These are phyloP conservation scores for Aspergillus funiculosus DNA, from an alignment of 495 filamentous ascomycete species.

Conservation along the genomic window DNA sequence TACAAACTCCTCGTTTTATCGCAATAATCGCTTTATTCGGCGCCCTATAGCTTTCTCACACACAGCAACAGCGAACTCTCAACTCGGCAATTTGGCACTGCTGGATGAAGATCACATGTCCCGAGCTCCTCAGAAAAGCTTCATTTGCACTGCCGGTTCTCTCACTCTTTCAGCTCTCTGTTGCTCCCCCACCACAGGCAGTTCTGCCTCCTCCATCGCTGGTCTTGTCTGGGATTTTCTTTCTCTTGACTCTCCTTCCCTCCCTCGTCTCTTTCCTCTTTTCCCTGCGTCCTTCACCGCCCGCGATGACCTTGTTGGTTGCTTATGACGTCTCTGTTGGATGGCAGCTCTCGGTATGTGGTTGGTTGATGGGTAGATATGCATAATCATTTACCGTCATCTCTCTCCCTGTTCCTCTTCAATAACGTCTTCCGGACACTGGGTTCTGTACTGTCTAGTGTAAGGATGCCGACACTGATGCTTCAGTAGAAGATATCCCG, in stretches of 20 bases:
- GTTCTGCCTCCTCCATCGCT: constrained; percentile 10
- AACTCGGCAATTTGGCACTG: constrained; percentile 10
- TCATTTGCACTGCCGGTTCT: constrained; percentile 19
- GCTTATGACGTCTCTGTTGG: constrained; percentile 44
- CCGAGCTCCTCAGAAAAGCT: constrained; percentile 19
- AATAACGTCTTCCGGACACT: not conserved
- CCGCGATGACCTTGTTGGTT: constrained; percentile 30
- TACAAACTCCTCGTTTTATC: too few species aligned
- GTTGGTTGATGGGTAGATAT: constrained; percentile 4
- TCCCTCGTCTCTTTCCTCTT: constrained; percentile 9
- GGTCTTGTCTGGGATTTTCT: constrained; percentile 7
- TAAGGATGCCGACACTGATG: constrained; percentile 17
- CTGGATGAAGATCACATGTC: constrained; percentile 19
- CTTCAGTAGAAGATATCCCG: constrained; percentile 49
- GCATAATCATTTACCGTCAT: not conserved
- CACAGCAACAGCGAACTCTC: too few species aligned
- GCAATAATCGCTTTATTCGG: too few species aligned
- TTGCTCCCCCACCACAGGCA: constrained; percentile 11
- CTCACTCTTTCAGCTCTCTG: constrained; percentile 3
- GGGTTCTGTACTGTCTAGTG: not conserved
- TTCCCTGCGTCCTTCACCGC: constrained; percentile 9
- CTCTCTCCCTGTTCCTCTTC: constrained; percentile 4
- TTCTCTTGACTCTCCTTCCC: constrained; percentile 9
- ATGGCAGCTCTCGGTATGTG: constrained; percentile 59
- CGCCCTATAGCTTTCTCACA: too few species aligned